These are phyloP conservation scores for Paraphoma chrysanthemicola DNA, from an alignment of 2,329 filamentous ascomycete species.

Conservation along the genomic window DNA sequence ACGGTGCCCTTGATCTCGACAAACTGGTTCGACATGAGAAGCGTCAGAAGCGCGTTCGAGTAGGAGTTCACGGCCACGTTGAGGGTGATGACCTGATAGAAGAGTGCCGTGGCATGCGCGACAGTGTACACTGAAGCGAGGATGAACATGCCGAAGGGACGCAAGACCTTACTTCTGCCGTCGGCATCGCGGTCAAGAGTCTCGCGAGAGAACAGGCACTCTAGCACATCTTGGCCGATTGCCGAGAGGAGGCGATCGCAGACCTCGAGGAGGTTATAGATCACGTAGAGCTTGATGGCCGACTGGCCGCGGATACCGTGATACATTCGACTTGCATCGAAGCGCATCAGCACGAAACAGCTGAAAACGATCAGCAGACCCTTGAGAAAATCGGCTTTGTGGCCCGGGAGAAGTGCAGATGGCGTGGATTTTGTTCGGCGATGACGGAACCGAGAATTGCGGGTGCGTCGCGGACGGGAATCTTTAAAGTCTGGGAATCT, in stretches of 20 bases:
- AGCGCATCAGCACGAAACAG: constrained; percentile 82
- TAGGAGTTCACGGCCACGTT: constrained; percentile 99
- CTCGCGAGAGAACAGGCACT: constrained; percentile 93
- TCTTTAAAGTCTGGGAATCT: constrained; percentile 39
- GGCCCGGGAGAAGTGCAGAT: constrained; percentile 81
- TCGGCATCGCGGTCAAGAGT: constrained; percentile 86
- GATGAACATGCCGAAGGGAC: constrained; percentile 90
- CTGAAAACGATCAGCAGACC: constrained; percentile 87
- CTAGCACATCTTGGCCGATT: constrained; percentile 92
- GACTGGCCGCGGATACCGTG: constrained; percentile 96
- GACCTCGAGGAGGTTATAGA: constrained; percentile 96
- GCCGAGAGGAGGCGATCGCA: constrained; percentile 89
- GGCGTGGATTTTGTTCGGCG: constrained; percentile 82
- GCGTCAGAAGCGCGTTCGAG: constrained; percentile 90
- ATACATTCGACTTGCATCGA: constrained; percentile 97
- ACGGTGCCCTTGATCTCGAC: constrained; percentile 98
- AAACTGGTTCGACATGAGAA: constrained; percentile 96
- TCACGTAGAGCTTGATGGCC: constrained; percentile 97
- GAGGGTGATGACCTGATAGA: constrained; percentile 96
- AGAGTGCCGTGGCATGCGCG: constrained; percentile 83
- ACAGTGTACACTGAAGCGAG: constrained; percentile 88
- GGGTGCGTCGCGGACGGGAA: constrained; percentile 31
- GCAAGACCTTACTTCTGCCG: constrained; percentile 87
- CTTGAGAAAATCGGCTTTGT: constrained; percentile 95
- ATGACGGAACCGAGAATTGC: constrained; percentile 59